phyloP scores from a whole-genome alignment of 129 eudicot species.

The Gnaphalium uliginosum region DNA sequence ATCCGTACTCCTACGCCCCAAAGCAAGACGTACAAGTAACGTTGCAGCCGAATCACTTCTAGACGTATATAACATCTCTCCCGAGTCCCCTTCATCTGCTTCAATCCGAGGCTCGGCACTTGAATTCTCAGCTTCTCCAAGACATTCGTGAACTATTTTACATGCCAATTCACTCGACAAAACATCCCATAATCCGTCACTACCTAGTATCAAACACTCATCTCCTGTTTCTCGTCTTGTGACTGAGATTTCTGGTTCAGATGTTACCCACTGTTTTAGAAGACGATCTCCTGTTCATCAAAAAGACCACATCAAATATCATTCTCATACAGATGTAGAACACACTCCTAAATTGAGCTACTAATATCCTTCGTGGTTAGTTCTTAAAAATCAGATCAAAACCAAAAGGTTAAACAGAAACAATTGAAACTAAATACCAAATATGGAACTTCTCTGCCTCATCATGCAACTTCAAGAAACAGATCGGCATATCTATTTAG shows the following conservation, averaged over 20 bases:
- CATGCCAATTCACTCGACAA: conserved; percentile 43
- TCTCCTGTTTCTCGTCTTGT: conserved; percentile 40
- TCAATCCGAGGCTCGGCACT: background rate
- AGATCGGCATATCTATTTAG: background rate
- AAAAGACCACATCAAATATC: background rate
- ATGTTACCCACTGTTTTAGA: conserved; percentile 42
- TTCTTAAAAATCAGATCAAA: conserved; percentile 17
- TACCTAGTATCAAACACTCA: conserved; percentile 45
- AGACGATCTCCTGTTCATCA: conserved; percentile 42
- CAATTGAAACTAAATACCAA: background rate
- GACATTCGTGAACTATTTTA: conserved; percentile 38
- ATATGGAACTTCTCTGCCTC: conserved; percentile 16
- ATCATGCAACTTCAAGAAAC: conserved; percentile 17
- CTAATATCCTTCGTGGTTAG: background rate
- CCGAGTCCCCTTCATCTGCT: conserved; percentile 22
- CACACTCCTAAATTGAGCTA: conserved; percentile 35
- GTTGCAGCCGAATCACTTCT: conserved; percentile 38
- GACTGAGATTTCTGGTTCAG: conserved; percentile 51
- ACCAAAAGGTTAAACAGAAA: background rate
- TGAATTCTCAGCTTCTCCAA: conserved; percentile 21
- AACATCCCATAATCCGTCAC: conserved; percentile 66
- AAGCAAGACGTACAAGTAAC: conserved; percentile 52
- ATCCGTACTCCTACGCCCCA: conserved; percentile 53
- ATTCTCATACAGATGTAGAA: conserved; percentile 28
- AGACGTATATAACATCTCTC: conserved; percentile 6